Evolutionary conservation across 2,329 filamentous ascomycete species (phyloP).

Genomic region (Alternaria triticimaculans): DNA sequence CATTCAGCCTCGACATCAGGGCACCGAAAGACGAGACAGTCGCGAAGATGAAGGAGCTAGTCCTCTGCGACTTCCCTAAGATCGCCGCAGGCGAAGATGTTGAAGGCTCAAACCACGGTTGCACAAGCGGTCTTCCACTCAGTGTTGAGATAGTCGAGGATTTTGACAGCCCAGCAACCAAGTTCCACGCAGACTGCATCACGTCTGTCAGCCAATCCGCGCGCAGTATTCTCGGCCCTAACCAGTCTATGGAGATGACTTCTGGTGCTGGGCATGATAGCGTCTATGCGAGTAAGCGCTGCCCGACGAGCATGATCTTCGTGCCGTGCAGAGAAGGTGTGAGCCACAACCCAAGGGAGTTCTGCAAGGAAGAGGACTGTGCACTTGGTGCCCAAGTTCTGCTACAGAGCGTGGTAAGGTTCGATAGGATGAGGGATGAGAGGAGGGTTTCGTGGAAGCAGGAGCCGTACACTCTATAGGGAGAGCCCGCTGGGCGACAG

Average conservation of each 20-base stretch:
- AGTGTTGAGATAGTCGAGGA: conserved; percentile 66
- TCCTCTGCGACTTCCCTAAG: conserved; percentile 64
- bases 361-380: conserved; percentile 55
- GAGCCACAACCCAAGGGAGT: conserved; percentile 57
- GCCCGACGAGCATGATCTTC: conserved; percentile 58
- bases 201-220: conserved; percentile 68
- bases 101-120: conserved; percentile 53
- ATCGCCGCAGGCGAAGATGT: conserved; percentile 66
- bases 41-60: conserved; percentile 61
- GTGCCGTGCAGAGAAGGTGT: conserved; percentile 57
- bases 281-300: conserved; percentile 53
- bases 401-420: conserved; percentile 58
- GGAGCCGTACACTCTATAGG: conserved; percentile 33
- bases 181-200: conserved; percentile 73
- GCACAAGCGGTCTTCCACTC: conserved; percentile 59
- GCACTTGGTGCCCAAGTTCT: conserved; percentile 57
- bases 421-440: conserved; percentile 54
- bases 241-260: conserved; percentile 61
- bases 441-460: conserved; percentile 39
- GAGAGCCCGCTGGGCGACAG: not conserved
- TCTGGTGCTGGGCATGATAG: conserved; percentile 70
- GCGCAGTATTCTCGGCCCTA: conserved; percentile 61
- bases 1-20: conserved; percentile 73
- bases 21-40: conserved; percentile 64
- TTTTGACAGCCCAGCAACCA: conserved; percentile 62